A percentile compares a stretch with the other conserved stretches of the same genome.
Evolutionary conservation across 139 green algal species (phyloP).

Genomic region (Ostreobium quekettii): DNA sequence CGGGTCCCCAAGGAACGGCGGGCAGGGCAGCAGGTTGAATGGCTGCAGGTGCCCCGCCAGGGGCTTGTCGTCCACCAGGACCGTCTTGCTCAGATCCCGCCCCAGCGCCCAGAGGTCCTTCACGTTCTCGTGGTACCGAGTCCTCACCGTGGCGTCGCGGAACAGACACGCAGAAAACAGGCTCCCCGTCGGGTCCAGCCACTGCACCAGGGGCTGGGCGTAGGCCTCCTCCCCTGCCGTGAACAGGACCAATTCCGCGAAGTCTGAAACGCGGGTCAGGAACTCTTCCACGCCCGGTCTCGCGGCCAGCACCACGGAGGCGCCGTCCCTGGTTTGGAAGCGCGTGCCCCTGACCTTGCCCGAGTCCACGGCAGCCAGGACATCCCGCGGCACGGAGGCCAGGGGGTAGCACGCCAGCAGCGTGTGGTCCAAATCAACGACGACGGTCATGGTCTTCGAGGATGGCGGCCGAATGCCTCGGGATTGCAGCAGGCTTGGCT

Average conservation of each 20-base stretch:
- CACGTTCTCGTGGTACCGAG: conserved; percentile 68
- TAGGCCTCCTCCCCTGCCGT: conserved; percentile 82
- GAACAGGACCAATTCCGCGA: conserved; percentile 78
- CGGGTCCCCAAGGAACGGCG: conserved; percentile 65
- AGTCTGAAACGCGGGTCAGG: conserved; percentile 39
- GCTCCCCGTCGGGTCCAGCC: conserved; percentile 41
- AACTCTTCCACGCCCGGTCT: conserved; percentile 70
- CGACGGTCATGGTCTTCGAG: conserved; percentile 53
- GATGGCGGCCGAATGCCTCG: too few species aligned
- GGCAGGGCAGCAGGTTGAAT: conserved; percentile 76
- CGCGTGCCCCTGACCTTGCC: conserved; percentile 61
- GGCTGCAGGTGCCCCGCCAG: conserved; percentile 80
- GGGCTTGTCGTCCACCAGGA: conserved; percentile 87
- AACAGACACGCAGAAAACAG: conserved; percentile 45
- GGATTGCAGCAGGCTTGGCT: too few species aligned
- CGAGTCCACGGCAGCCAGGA: conserved; percentile 47
- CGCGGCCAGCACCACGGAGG: conserved; percentile 76
- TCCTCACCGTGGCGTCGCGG: conserved; percentile 38
- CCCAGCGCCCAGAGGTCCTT: conserved; percentile 75
- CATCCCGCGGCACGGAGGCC: conserved; percentile 52
- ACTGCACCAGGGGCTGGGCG: conserved; percentile 65
- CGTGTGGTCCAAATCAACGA: conserved; percentile 84
- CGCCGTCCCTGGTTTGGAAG: conserved; percentile 22
- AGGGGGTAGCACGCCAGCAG: conserved; percentile 68
- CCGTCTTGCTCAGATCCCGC: conserved; percentile 46